A percentile compares a stretch with the other conserved stretches of the same genome.
These are phyloP conservation scores for Meyerozyma sp. DNA, from an alignment of 1,139 yeast species.

Conservation along the genomic window DNA sequence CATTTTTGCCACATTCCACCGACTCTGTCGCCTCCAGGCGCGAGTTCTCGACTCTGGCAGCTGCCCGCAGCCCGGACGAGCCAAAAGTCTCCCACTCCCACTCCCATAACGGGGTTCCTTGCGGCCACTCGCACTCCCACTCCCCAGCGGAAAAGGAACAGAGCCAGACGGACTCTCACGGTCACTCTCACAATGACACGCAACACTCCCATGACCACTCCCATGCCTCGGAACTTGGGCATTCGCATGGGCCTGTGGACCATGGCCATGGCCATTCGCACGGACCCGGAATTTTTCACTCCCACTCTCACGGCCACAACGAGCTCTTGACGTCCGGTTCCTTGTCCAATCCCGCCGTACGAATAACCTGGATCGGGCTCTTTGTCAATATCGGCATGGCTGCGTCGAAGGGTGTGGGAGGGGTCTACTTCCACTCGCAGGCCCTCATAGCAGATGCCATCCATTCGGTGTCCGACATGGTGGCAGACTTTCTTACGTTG, in stretches of 20 bases:
- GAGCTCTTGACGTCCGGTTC: constrained; percentile 29
- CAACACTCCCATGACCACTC: background rate
- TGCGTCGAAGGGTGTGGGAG: constrained; percentile 80
- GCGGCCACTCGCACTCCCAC: background rate
- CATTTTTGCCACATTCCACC: background rate
- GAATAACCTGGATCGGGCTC: constrained; percentile 90
- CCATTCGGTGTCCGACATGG: constrained; percentile 84
- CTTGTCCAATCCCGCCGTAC: constrained; percentile 71
- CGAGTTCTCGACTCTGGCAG: background rate
- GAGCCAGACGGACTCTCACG: no score
- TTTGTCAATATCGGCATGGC: constrained; percentile 83
- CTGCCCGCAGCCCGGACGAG: background rate
- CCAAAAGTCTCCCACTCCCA: background rate
- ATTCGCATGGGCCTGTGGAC: no score
- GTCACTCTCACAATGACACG: background rate
- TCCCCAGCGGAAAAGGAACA: background rate
- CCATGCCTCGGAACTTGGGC: constrained; percentile 9
- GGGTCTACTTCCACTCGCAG: constrained; percentile 89
- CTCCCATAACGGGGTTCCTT: background rate
- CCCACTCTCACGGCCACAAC: constrained; percentile 35
- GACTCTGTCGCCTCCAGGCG: background rate
- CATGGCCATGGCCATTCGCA: constrained; percentile 10
- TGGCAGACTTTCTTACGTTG: constrained; percentile 83
- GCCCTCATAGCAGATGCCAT: constrained; percentile 91
- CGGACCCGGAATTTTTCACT: constrained; percentile 12